Base-by-base conservation (phyloP, 2,329 filamentous ascomycete species). In the Colletotrichum eremochloae region DNA sequence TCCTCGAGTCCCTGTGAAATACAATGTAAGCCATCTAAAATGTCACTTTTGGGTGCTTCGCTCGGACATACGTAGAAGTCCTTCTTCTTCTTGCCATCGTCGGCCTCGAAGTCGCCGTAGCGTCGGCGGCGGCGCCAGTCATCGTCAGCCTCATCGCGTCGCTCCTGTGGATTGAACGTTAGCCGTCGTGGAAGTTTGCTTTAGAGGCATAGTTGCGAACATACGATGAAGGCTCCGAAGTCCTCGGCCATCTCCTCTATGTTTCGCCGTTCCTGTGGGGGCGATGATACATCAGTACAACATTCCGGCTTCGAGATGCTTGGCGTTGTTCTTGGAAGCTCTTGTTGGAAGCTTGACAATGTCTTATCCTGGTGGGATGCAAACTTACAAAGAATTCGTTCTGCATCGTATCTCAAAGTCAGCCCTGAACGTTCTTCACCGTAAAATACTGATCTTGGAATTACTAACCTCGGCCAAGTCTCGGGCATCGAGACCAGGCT, bases 391-490 rank as follows among this genome's bases (percentile, higher is more conserved):
- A 2, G 11, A 9, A 33, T 6, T 38, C 33, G 36, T 36, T 36
- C 53, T 56, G 33, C 8, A 2, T 36, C 5, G 9, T 2, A n/a
- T 1, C 11, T 38, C 20, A 9, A 24, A 38, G n/a, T 57, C 5
- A 57, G 33, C 12, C 2, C 11, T 24, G 53, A 24, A 24, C 5
- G 2, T 56, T 15, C 2, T 40, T 12, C 33, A 24, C 20, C 3
- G 6, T 3, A 11, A 7, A 20, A 24, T 24, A 6, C 0, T 5
- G 5, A 24, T 14, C 5, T 2, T 24, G 33, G 20, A n/a, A 1
- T 36, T 11, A 38, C 44, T 52, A 11, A 69, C 67, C 67, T 66
- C 62, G 3, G 24, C 15, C 1, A 69, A 15, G 8, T 40, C 44
- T 20, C 58, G 11, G 5, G 15, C 3, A 9, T 69, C 52, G 29